A percentile compares a stretch with the other conserved stretches of the same genome.
phyloP scores from a whole-genome alignment of 2,329 filamentous ascomycete species.

The Fusarium staphyleae region DNA sequence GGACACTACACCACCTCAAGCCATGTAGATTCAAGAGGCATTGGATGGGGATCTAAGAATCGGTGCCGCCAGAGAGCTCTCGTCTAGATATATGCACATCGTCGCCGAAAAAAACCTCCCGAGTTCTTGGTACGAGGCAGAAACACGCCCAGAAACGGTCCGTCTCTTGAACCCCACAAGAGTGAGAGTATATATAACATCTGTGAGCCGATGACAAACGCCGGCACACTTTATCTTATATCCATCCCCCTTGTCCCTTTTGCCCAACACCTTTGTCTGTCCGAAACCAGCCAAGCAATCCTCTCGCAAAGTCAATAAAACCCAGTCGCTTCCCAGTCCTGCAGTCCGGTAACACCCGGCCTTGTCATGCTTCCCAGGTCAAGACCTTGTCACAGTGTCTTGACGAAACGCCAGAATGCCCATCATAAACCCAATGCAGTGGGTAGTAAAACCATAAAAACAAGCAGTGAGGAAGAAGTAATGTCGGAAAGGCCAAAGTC shows the following conservation, averaged over 20 bases:
- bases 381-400: slow-evolving; percentile 17
- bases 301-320: slow-evolving; percentile 1
- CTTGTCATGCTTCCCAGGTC: slow-evolving; percentile 23
- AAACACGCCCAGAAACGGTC: neutral
- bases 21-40: neutral
- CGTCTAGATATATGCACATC: slow-evolving; percentile 16
- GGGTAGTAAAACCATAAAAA: slow-evolving; percentile 13
- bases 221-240: slow-evolving; percentile 15
- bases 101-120: neutral
- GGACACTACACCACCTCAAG: neutral
- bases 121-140: neutral
- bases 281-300: neutral
- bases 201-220: slow-evolving; percentile 12
- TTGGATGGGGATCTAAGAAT: neutral
- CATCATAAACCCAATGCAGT: slow-evolving; percentile 28
- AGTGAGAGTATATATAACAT: neutral
- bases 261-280: neutral
- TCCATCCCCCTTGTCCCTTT: slow-evolving; percentile 17
- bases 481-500: slow-evolving; percentile 23
- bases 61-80: neutral
- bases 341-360: slow-evolving; percentile 14
- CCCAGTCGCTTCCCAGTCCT: slow-evolving; percentile 23
- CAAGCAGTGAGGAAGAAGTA: slow-evolving; percentile 19
- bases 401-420: slow-evolving; percentile 34
- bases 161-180: slow-evolving; percentile 1